Evolutionary conservation across 306 rosid species (phyloP), one percentile per base, ranked within the genome.

Genomic region (Castanea mollissima): DNA sequence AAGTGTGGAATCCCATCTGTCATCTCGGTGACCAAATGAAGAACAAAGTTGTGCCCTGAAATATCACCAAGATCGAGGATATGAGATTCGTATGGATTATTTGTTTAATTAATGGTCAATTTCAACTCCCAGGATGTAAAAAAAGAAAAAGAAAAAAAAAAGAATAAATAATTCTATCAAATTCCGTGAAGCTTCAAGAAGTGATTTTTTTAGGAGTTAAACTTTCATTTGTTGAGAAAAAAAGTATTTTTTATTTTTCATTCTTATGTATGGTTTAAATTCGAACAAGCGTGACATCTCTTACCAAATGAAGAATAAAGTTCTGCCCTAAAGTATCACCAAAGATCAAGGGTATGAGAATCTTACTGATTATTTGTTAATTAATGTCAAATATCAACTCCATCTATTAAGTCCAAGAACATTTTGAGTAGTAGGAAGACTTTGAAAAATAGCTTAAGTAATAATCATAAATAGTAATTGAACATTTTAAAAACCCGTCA

Each of bases 81-180:
- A 55, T 68, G 16, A 79, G 68, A 52, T 71, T 9, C 46, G 23
- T 58, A 21, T 27, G 58, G 83, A 71, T 76, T 71, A 65, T 74
- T 81, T 69, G 38, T 8, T 80, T 80, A 41, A 78, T 80, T 84
- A 70, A 82, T 86, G 35, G 55, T 62, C 71, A 71, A 0, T 46
- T 31, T 59, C 46, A 10, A 19, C 57, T 41, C 49, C n/a, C 0
- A 1, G 11, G 3, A 41, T 41, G 46, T 41, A 41, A 8, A 41
- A 38, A 34, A 41, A 23, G 23, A 23, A 23, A 23, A 23, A 23
- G 23, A 41, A 8, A 0, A 41, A 41, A 8, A 0, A 41, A 41
- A 41, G 1, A 41, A 41, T 2, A 38, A 38, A 38, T 8, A 41
- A 41, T 2, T 7, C 46, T 0, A 41, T 2, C 46, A 41, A 41